A percentile compares a stretch with the other conserved stretches of the same genome.
These are phyloP conservation scores for Rhynchosporium agropyri DNA, from an alignment of 2,329 filamentous ascomycete genomes.

Conservation along the genomic window DNA sequence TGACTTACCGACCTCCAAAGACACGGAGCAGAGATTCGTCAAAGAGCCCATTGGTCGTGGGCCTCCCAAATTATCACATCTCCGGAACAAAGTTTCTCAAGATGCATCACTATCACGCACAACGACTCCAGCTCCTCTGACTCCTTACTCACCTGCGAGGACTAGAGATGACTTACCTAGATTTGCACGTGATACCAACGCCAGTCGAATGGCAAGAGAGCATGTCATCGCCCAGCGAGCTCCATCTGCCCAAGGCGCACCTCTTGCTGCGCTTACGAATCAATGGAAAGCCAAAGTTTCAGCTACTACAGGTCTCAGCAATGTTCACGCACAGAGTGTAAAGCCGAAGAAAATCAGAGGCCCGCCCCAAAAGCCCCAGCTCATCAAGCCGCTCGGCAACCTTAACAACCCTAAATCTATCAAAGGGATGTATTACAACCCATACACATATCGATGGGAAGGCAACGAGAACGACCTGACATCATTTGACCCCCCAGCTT, in stretches of 20 bases:
- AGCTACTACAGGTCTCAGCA: slow-evolving; percentile 47
- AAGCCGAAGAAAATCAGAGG: slow-evolving; percentile 59
- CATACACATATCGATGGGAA: slow-evolving; percentile 85
- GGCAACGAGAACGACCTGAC: slow-evolving; percentile 87
- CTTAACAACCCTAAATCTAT: slow-evolving; percentile 79
- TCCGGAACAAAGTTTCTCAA: slow-evolving; percentile 60
- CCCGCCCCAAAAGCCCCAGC: slow-evolving; percentile 73
- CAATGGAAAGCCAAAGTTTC: slow-evolving; percentile 44
- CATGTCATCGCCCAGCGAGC: slow-evolving; percentile 62
- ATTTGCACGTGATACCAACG: slow-evolving; percentile 67
- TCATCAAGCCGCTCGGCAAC: slow-evolving; percentile 82
- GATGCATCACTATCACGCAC: slow-evolving; percentile 58
- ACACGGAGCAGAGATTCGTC: slow-evolving; percentile 78
- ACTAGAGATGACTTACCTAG: slow-evolving; percentile 57
- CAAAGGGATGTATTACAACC: slow-evolving; percentile 97
- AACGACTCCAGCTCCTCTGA: slow-evolving; percentile 56
- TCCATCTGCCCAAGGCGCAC: slow-evolving; percentile 51
- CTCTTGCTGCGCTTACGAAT: slow-evolving; percentile 52
- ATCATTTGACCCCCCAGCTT: slow-evolving; percentile 70
- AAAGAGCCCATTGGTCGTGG: slow-evolving; percentile 75
- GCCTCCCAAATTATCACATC: slow-evolving; percentile 60
- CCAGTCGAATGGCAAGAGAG: slow-evolving; percentile 67
- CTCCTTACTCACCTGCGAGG: slow-evolving; percentile 52
- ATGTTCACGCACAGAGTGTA: slow-evolving; percentile 50
- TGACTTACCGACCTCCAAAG: slow-evolving; percentile 85